phyloP scores from a whole-genome alignment of 768 basidiomycete genomes.

The Mrakia gelida region DNA sequence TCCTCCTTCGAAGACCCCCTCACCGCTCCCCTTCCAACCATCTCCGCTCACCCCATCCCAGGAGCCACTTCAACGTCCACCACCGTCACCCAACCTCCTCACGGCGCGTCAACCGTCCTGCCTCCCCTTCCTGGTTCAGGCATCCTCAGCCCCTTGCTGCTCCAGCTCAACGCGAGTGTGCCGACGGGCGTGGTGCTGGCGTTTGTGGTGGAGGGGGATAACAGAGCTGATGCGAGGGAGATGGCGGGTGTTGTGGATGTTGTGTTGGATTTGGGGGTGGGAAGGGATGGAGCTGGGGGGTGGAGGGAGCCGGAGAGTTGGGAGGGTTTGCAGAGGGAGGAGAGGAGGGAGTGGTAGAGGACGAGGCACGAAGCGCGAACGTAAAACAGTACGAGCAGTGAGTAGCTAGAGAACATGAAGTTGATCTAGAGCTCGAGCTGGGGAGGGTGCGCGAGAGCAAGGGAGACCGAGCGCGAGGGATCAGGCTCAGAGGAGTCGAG shows the following conservation, averaged over 20 bases:
- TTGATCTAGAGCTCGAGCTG: too few relatives aligned
- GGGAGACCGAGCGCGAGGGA: too few relatives aligned
- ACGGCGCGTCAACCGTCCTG: not conserved
- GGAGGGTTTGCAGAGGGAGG: conserved; percentile 23
- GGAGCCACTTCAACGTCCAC: not conserved
- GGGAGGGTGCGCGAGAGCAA: too few relatives aligned
- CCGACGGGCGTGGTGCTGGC: conserved; percentile 20
- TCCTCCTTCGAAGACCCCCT: conserved; percentile 4
- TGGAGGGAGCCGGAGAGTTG: conserved; percentile 28
- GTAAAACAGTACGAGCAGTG: too few relatives aligned
- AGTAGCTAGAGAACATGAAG: too few relatives aligned
- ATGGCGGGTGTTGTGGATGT: conserved; percentile 26
- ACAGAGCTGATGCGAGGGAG: conserved; percentile 25
- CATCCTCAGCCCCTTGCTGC: conserved; percentile 17
- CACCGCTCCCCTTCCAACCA: not conserved
- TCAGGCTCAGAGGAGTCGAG: too few relatives aligned
- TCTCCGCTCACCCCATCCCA: conserved; percentile 2
- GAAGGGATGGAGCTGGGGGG: conserved; percentile 18
- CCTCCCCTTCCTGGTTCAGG: conserved; percentile 30
- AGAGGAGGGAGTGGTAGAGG: conserved; percentile 4
- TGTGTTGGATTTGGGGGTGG: conserved; percentile 26
- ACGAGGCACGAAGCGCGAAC: too few relatives aligned
- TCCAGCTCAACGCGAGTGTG: conserved; percentile 7
- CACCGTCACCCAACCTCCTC: not conserved
- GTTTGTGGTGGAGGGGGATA: conserved; percentile 29